Percentiles rank a stretch among this genome's conserved stretches.
phyloP scores from a whole-genome alignment of 2,329 filamentous ascomycete species.

The Aspergillus aculeatus region DNA sequence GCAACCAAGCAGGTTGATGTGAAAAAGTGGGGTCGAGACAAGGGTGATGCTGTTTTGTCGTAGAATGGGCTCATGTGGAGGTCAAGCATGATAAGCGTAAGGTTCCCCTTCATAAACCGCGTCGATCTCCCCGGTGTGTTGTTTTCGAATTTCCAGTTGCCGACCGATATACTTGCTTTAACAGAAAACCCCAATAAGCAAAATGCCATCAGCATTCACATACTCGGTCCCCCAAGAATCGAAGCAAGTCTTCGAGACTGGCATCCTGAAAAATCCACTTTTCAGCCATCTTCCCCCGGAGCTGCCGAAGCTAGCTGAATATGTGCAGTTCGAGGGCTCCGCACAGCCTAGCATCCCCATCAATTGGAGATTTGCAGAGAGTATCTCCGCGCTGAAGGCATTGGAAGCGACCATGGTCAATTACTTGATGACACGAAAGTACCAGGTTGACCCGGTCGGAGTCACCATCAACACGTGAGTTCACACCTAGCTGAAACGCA shows the following conservation, averaged over 20 bases:
- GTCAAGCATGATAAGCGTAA: too few relatives aligned
- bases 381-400: conserved; percentile 11
- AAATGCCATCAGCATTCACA: too few relatives aligned
- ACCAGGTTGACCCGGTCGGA: conserved; percentile 1
- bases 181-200: too few relatives aligned
- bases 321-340: conserved; percentile 1
- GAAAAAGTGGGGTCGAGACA: too few relatives aligned
- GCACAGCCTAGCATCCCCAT: conserved; percentile 7
- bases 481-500: not conserved
- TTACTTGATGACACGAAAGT: conserved; percentile 1
- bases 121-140: too few relatives aligned
- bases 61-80: too few relatives aligned
- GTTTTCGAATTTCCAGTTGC: too few relatives aligned
- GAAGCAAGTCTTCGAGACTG: not conserved
- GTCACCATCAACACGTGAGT: conserved; percentile 10
- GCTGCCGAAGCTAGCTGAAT: not conserved
- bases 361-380: conserved; percentile 14
- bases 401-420: conserved; percentile 8
- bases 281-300: not conserved
- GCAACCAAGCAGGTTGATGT: too few relatives aligned
- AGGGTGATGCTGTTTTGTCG: too few relatives aligned
- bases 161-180: too few relatives aligned
- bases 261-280: conserved; percentile 4
- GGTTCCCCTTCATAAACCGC: too few relatives aligned
- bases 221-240: conserved; percentile 5